A percentile compares a stretch with the other conserved stretches of the same genome.
Conservation (phyloP, 331 rosid species). For the Arachis monticola region DNA sequence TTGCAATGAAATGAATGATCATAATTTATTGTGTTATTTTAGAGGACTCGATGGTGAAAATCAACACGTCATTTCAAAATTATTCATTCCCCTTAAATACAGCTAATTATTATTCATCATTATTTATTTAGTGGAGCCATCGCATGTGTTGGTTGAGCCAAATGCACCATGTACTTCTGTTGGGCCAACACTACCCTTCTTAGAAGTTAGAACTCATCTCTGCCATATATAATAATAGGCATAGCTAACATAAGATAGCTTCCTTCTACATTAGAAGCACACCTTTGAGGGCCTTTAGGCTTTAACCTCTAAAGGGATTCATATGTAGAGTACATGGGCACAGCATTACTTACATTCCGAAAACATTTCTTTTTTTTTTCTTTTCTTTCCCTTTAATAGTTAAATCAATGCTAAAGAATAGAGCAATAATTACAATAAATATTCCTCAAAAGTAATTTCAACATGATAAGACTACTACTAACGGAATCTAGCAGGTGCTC, state of each 20-base stretch:
- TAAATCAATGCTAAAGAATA: no score
- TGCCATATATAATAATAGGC: background rate
- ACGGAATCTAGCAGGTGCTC: slow-evolving; percentile 2
- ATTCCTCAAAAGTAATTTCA: no score
- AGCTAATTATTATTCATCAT: background rate
- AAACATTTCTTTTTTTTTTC: background rate
- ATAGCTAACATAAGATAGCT: background rate
- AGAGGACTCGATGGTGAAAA: no score
- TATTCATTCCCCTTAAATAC: background rate
- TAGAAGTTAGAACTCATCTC: slow-evolving; percentile 6
- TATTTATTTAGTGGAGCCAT: slow-evolving; percentile 10
- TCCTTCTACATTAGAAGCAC: background rate
- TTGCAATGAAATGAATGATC: background rate
- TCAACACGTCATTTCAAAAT: no score
- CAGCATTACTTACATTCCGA: background rate
- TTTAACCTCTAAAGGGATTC: background rate
- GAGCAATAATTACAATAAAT: no score
- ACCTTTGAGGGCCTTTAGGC: background rate
- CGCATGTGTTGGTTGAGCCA: background rate
- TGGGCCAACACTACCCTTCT: background rate
- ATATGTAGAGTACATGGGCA: background rate
- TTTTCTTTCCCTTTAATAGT: no score
- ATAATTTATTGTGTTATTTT: no score
- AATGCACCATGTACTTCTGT: background rate
- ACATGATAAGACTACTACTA: no score